A percentile compares a stretch with the other conserved stretches of the same genome.
Conservation (phyloP, 2,329 filamentous ascomycete species). For the Daldinia sp. region DNA sequence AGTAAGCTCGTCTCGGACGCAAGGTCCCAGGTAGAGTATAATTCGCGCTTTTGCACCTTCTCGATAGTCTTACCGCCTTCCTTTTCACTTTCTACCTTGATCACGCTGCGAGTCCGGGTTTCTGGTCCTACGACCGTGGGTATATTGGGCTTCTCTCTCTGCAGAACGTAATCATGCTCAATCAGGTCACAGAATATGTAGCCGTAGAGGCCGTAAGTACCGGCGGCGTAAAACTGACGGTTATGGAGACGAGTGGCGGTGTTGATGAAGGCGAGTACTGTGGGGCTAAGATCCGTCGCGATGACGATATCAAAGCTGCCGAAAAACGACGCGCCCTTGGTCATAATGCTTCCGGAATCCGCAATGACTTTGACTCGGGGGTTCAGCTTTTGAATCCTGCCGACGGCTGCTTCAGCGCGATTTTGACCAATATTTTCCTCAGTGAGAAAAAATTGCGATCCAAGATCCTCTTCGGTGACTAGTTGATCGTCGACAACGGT, state of each 20-base stretch:
- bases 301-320: slow-evolving; percentile 85
- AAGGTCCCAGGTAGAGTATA: slow-evolving; percentile 89
- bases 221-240: slow-evolving; percentile 89
- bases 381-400: slow-evolving; percentile 87
- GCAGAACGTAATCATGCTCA: slow-evolving; percentile 88
- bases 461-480: slow-evolving; percentile 84
- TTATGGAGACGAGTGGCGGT: slow-evolving; percentile 83
- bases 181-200: slow-evolving; percentile 96
- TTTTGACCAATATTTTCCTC: slow-evolving; percentile 80
- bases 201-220: slow-evolving; percentile 89
- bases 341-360: slow-evolving; percentile 74
- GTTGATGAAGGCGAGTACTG: slow-evolving; percentile 82
- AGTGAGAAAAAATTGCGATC: slow-evolving; percentile 83
- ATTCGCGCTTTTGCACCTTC: slow-evolving; percentile 89
- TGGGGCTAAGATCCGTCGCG: slow-evolving; percentile 85
- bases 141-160: slow-evolving; percentile 84
- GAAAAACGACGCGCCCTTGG: slow-evolving; percentile 81
- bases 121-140: slow-evolving; percentile 72
- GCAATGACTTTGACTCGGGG: slow-evolving; percentile 83
- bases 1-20: slow-evolving; percentile 82
- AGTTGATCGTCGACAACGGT: slow-evolving; percentile 85
- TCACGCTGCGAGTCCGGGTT: slow-evolving; percentile 80
- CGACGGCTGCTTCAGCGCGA: slow-evolving; percentile 83
- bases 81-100: slow-evolving; percentile 77
- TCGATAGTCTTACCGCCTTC: slow-evolving; percentile 80